Conservation (phyloP, 2,329 filamentous ascomycete species). For the Seiridium unicorne region DNA sequence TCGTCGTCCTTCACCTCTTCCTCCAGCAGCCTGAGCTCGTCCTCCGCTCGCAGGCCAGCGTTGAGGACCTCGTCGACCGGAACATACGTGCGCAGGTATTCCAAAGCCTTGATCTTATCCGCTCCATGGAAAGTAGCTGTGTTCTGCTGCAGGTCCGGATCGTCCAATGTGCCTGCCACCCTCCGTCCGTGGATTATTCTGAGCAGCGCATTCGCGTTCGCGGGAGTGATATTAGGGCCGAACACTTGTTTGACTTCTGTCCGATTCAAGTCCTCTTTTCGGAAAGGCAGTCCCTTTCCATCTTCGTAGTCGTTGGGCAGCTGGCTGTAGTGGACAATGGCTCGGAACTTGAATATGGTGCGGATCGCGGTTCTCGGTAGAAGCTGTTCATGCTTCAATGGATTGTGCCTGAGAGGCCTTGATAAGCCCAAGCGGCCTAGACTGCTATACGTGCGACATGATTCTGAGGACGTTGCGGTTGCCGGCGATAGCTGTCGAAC, state of each 20-base stretch:
- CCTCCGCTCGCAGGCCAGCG: conserved; percentile 60
- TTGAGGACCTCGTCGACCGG: conserved; percentile 61
- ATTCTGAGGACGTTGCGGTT: conserved; percentile 5
- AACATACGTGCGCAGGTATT: conserved; percentile 53
- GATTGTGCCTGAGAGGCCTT: neutral
- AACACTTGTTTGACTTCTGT: conserved; percentile 49
- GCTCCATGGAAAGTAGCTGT: conserved; percentile 41
- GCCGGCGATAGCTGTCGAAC: conserved; percentile 19
- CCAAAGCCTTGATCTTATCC: conserved; percentile 46
- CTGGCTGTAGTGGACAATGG: conserved; percentile 54
- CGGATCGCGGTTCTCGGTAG: conserved; percentile 20
- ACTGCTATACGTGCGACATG: conserved; percentile 20
- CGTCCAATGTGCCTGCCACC: conserved; percentile 62
- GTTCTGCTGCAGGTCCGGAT: conserved; percentile 49
- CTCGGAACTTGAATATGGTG: conserved; percentile 26
- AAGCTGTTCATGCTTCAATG: conserved; percentile 8
- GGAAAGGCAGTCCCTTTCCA: conserved; percentile 52
- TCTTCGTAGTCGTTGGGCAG: conserved; percentile 59
- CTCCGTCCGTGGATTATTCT: conserved; percentile 61
- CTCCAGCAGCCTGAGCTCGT: conserved; percentile 57
- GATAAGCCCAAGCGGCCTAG: conserved; percentile 12
- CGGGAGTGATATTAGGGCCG: conserved; percentile 41
- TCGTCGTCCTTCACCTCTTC: conserved; percentile 19
- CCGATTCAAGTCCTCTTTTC: conserved; percentile 45
- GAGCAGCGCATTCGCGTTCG: conserved; percentile 51